Evolutionary conservation across 768 basidiomycete genomes (phyloP).

Genomic region (Trametopsis cervina): DNA sequence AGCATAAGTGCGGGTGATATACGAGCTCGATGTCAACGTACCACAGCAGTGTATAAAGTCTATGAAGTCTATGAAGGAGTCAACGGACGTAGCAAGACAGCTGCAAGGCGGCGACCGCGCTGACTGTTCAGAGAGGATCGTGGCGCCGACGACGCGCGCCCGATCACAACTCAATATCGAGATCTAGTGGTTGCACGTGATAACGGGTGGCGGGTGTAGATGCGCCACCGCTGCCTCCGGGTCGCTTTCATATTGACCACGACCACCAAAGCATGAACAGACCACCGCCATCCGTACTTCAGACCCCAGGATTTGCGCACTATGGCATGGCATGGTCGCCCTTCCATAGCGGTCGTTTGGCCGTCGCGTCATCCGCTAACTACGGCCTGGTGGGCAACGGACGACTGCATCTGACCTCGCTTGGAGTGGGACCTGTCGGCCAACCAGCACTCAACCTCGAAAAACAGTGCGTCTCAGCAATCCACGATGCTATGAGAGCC

Average conservation of each 20-base stretch:
- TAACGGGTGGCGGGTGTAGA: too few species aligned
- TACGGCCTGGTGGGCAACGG: conserved; percentile 96
- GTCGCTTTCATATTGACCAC: too few species aligned
- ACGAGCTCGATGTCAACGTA: too few species aligned
- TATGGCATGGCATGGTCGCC: conserved; percentile 82
- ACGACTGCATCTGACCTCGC: conserved; percentile 63
- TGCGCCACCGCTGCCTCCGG: too few species aligned
- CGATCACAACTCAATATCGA: too few species aligned
- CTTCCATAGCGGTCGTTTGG: conserved; percentile 67
- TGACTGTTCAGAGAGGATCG: too few species aligned
- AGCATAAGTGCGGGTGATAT: too few species aligned
- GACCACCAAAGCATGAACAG: conserved; percentile 30
- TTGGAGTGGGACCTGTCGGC: conserved; percentile 34
- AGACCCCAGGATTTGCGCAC: conserved; percentile 81
- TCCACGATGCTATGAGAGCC: conserved; percentile 2
- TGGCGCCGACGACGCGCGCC: too few species aligned
- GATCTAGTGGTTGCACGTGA: too few species aligned
- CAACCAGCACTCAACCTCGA: conserved; percentile 44
- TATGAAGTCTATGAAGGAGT: not conserved
- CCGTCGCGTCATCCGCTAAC: conserved; percentile 82
- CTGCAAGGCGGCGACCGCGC: too few species aligned
- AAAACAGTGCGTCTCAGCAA: conserved; percentile 49
- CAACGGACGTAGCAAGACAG: too few species aligned
- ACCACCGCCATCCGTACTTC: conserved; percentile 44
- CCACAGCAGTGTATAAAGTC: too few species aligned